Conservation (phyloP, 768 basidiomycete species). For the Multifurca ochricompacta region DNA sequence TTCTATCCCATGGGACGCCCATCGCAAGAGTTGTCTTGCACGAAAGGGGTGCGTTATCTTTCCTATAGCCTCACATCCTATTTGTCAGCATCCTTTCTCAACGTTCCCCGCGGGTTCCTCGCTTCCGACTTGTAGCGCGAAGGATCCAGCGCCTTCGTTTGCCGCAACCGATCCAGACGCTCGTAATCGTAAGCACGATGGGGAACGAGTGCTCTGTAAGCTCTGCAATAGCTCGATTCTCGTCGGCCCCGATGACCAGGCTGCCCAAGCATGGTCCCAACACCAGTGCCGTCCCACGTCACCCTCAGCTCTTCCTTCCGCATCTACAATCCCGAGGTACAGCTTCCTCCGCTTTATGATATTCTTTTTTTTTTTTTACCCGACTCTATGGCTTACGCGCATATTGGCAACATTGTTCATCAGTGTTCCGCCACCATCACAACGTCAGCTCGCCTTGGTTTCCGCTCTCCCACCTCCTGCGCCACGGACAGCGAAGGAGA, state of each 20-base stretch:
- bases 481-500: constrained; percentile 8
- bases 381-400: background rate
- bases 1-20: constrained; percentile 84
- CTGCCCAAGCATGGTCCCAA: constrained; percentile 57
- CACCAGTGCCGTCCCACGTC: constrained; percentile 48
- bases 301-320: constrained; percentile 13
- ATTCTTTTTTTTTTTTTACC: too few relatives aligned
- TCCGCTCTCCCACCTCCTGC: constrained; percentile 23
- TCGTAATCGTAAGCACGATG: constrained; percentile 72
- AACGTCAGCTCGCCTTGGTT: constrained; percentile 29
- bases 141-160: constrained; percentile 49
- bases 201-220: constrained; percentile 62
- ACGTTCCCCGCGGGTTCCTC: constrained; percentile 24
- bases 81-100: background rate
- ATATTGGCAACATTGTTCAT: background rate
- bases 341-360: background rate
- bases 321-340: constrained; percentile 9
- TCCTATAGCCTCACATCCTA: too few relatives aligned
- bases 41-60: constrained; percentile 56
- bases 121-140: constrained; percentile 37
- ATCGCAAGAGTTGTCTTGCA: constrained; percentile 72
- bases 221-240: constrained; percentile 63
- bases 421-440: constrained; percentile 29
- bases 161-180: constrained; percentile 53
- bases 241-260: constrained; percentile 55